Percentiles rank a stretch among this genome's conserved stretches.
Conservation (phyloP, 768 basidiomycete genomes). For the Lactarius trivialis region DNA sequence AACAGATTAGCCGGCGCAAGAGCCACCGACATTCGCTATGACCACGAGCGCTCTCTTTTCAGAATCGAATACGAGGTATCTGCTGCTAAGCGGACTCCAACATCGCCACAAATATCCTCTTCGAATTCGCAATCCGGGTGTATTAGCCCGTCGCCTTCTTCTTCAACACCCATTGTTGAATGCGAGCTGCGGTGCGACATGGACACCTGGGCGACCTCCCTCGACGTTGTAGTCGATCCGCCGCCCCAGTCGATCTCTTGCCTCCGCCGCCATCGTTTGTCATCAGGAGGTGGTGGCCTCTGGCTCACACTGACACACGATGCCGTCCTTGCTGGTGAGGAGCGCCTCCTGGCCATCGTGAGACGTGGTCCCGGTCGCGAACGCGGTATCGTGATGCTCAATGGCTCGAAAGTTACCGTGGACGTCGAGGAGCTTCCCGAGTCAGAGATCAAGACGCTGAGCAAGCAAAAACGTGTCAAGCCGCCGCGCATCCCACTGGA, state of each 20-base stretch:
- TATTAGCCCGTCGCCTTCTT: constrained; percentile 24
- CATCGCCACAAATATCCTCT: constrained; percentile 15
- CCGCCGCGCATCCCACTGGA: constrained; percentile 86
- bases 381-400: constrained; percentile 80
- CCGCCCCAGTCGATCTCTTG: constrained; percentile 80
- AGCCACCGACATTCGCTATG: constrained; percentile 68
- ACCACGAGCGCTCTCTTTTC: constrained; percentile 78
- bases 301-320: constrained; percentile 94
- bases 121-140: constrained; percentile 18
- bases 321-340: constrained; percentile 66
- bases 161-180: constrained; percentile 53
- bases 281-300: constrained; percentile 80
- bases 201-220: constrained; percentile 76
- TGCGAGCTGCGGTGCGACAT: constrained; percentile 90
- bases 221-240: constrained; percentile 90
- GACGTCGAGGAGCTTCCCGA: constrained; percentile 88
- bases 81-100: constrained; percentile 38
- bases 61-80: constrained; percentile 78
- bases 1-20: constrained; percentile 78
- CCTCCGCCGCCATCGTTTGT: constrained; percentile 80
- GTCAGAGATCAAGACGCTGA: constrained; percentile 73
- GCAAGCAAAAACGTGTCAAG: constrained; percentile 81
- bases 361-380: constrained; percentile 63
- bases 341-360: constrained; percentile 68
- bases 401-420: constrained; percentile 76